Evolutionary conservation across 208 protist genomes (phyloP), one percentile per base, ranked within the genome.

Genomic region (Crithidia mellificae): DNA sequence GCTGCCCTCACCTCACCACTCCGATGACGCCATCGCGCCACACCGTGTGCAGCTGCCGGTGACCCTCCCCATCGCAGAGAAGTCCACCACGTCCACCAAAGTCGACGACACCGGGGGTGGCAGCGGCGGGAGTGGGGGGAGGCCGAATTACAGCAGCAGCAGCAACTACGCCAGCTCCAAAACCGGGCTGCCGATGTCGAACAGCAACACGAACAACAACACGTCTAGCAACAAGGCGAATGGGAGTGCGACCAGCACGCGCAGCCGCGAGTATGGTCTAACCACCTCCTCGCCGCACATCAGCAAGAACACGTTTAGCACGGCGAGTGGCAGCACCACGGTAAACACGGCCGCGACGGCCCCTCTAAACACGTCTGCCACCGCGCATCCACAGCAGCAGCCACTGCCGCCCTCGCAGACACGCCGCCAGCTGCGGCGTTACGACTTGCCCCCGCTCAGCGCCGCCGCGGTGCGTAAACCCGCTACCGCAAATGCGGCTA

Each of bases 391-490:
- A 46, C 19, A 46, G 12, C 53, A 29, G 55, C 55, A 32, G 25
- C 43, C 29, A 53, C 17, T 20, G 25, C 43, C 29, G 41, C 17
- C 36, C 5, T 11, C 34, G 11, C 34, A 38, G 24, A 41, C 57
- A 15, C 57, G 43, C 2, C 59, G 46, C 3, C 25, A 55, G 25
- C 12, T 30, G 59, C 59, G 59, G 20, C 43, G 34, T 11, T 29
- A 46, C 32, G 59, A 65, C 32, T 20, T 53, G 32, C 46, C 59
- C 2, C 46, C 44, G 47, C 34, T 65, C 11, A 54, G 15, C 9
- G 24, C 27, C 19, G 20, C 19, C 17, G 2, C 30, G 9, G 44
- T 39, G 20, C 57, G 29, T 15, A 51, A 22, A n/a, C 39, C 29
- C 12, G 17, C 43, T 15, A 38, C 15, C 14, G 17, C 14, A 38